A percentile compares a stretch with the other conserved stretches of the same genome.
These are phyloP conservation scores for Trichoderma oligosporum DNA, from an alignment of 2,329 filamentous ascomycete genomes.

Conservation along the genomic window DNA sequence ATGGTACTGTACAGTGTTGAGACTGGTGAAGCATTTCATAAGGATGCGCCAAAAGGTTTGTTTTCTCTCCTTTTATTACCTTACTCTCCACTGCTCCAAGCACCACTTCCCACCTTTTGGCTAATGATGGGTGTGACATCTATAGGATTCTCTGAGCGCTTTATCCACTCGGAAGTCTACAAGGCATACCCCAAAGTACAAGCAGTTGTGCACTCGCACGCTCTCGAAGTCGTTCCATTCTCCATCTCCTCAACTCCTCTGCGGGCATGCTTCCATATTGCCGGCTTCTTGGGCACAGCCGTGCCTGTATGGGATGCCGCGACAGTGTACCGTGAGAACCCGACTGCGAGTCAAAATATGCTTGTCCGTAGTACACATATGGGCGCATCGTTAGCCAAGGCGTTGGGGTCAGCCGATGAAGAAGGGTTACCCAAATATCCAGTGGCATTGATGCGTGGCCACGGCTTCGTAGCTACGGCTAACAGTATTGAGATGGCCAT, in stretches of 20 bases:
- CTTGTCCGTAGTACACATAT: slow-evolving; percentile 1
- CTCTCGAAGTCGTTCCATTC: slow-evolving; percentile 9
- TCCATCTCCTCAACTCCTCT: slow-evolving; percentile 2
- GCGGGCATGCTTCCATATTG: slow-evolving; percentile 10
- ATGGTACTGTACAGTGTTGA: slow-evolving; percentile 7
- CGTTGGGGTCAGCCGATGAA: background rate
- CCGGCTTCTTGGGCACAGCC: slow-evolving; percentile 5
- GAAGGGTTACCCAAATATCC: background rate
- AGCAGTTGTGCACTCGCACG: slow-evolving; percentile 4
- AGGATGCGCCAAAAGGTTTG: slow-evolving; percentile 1
- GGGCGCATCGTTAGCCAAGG: slow-evolving; percentile 8
- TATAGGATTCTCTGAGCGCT: slow-evolving; percentile 8
- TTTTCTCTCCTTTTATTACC: background rate
- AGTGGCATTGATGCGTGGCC: slow-evolving; percentile 11
- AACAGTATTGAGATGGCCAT: slow-evolving; percentile 11
- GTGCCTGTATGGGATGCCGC: slow-evolving; percentile 6
- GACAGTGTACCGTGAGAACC: background rate
- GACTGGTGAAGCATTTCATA: slow-evolving; percentile 1
- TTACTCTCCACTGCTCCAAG: no score
- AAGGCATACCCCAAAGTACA: slow-evolving; percentile 6
- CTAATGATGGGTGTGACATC: background rate
- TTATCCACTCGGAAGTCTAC: slow-evolving; percentile 11
- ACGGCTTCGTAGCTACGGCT: slow-evolving; percentile 10
- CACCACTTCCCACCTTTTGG: no score
- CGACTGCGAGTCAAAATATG: background rate